phyloP scores from a whole-genome alignment of 352 stramenopile genomes.

The Blastocystis sp. region DNA sequence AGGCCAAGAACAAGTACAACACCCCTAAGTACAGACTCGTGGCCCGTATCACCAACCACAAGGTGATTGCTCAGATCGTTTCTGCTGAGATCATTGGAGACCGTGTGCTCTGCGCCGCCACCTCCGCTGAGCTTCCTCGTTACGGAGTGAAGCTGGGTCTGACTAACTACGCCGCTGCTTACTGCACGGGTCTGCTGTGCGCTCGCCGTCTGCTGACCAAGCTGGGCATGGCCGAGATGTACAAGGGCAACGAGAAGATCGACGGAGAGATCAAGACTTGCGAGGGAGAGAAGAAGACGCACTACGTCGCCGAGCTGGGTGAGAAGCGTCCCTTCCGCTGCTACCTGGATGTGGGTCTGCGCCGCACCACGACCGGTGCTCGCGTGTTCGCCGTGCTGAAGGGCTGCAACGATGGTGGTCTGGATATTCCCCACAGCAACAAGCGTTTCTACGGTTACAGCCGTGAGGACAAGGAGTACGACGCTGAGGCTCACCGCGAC shows the following conservation, averaged over 20 bases:
- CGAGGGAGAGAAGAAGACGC: conserved; percentile 81
- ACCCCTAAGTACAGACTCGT: conserved; percentile 92
- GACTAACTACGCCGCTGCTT: conserved; percentile 97
- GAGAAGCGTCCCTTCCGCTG: conserved; percentile 95
- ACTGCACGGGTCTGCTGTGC: conserved; percentile 86
- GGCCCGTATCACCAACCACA: conserved; percentile 81
- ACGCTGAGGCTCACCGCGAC: conserved; percentile 89
- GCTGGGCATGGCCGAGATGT: conserved; percentile 86
- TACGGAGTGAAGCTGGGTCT: conserved; percentile 89
- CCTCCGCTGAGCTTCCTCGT: conserved; percentile 83
- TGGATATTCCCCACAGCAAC: conserved; percentile 91
- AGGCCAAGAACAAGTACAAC: conserved; percentile 99
- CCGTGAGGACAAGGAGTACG: conserved; percentile 92
- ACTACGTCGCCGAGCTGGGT: conserved; percentile 94
- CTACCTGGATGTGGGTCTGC: conserved; percentile 91
- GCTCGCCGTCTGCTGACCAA: conserved; percentile 89
- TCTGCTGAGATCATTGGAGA: conserved; percentile 95
- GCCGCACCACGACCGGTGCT: conserved; percentile 54
- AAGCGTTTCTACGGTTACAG: conserved; percentile 99
- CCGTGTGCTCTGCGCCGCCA: conserved; percentile 81
- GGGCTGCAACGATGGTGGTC: conserved; percentile 95
- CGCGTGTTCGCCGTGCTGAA: conserved; percentile 67
- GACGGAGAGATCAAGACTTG: conserved; percentile 85
- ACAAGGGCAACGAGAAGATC: conserved; percentile 69
- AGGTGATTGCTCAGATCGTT: conserved; percentile 94